These are phyloP conservation scores for Exophiala spinifera DNA, from an alignment of 2,329 filamentous ascomycete species.

Conservation along the genomic window DNA sequence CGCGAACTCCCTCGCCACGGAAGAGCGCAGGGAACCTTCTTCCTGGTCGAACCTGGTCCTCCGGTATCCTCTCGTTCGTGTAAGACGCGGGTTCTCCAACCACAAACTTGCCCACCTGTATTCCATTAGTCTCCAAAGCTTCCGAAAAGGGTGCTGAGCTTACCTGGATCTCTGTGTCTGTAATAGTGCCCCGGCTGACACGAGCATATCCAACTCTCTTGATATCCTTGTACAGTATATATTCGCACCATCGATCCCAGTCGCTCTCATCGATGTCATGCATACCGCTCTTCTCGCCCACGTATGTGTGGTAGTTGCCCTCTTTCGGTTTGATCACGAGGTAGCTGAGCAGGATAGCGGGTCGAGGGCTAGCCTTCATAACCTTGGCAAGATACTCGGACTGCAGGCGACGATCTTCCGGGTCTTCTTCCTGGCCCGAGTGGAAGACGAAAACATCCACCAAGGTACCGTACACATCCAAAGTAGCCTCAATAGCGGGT, in stretches of 20 bases:
- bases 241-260: constrained; percentile 99
- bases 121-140: constrained; percentile 20
- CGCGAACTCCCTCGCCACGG: constrained; percentile 78
- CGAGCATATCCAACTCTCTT: constrained; percentile 84
- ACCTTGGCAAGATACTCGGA: constrained; percentile 78
- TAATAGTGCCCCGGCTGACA: constrained; percentile 85
- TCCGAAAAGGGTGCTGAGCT: constrained; percentile 24
- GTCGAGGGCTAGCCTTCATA: constrained; percentile 79
- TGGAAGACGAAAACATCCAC: constrained; percentile 98
- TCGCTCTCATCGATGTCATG: constrained; percentile 88
- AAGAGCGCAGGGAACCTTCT: constrained; percentile 83
- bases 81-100: constrained; percentile 68
- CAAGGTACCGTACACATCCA: constrained; percentile 84
- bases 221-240: constrained; percentile 90
- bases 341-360: constrained; percentile 83
- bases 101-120: constrained; percentile 80
- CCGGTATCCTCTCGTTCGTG: constrained; percentile 62
- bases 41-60: constrained; percentile 71
- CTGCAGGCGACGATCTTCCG: constrained; percentile 84
- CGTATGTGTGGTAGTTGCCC: constrained; percentile 97
- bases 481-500: constrained; percentile 92
- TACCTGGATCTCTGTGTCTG: constrained; percentile 93
- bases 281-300: constrained; percentile 84
- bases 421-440: constrained; percentile 95
- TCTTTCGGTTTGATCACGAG: constrained; percentile 84